Evolutionary conservation across 2,329 filamentous ascomycete genomes (phyloP).

Genomic region (Cadophora sp.): DNA sequence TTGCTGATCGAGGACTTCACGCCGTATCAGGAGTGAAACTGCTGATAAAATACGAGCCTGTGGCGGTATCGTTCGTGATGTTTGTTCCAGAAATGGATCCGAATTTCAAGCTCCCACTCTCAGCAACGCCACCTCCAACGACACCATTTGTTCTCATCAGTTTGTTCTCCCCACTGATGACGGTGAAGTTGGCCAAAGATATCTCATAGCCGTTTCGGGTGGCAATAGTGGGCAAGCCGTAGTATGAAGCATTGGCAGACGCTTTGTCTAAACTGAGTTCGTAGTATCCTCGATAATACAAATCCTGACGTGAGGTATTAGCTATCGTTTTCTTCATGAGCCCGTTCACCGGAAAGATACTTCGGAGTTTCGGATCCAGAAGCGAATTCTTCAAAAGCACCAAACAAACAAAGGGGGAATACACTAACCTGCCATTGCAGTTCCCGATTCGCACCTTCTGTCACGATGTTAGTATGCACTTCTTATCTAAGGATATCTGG

Average conservation of each 20-base stretch:
- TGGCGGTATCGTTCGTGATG: constrained; percentile 36
- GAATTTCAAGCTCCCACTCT: constrained; percentile 61
- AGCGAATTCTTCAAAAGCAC: neutral
- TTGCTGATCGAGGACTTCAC: neutral
- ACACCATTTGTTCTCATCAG: constrained; percentile 49
- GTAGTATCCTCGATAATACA: constrained; percentile 78
- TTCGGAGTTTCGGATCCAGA: neutral
- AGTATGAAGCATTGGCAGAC: constrained; percentile 68
- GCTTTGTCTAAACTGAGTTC: constrained; percentile 65
- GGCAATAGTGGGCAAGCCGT: constrained; percentile 65
- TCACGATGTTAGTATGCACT: no score
- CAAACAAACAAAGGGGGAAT: neutral
- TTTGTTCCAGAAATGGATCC: constrained; percentile 31
- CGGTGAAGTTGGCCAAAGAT: constrained; percentile 73
- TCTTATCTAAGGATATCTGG: no score
- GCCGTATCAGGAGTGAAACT: constrained; percentile 27
- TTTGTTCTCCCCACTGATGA: constrained; percentile 65
- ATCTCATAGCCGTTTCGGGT: constrained; percentile 69
- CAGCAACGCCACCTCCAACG: constrained; percentile 49
- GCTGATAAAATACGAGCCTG: constrained; percentile 31
- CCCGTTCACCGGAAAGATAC: neutral
- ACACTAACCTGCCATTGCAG: constrained; percentile 66
- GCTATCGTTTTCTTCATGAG: neutral
- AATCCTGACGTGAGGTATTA: constrained; percentile 49
- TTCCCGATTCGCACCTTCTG: constrained; percentile 61